Evolutionary conservation across 176 grass and related monocot species (phyloP), one percentile per base, ranked within the genome.

Genomic region (Musa acuminata): DNA sequence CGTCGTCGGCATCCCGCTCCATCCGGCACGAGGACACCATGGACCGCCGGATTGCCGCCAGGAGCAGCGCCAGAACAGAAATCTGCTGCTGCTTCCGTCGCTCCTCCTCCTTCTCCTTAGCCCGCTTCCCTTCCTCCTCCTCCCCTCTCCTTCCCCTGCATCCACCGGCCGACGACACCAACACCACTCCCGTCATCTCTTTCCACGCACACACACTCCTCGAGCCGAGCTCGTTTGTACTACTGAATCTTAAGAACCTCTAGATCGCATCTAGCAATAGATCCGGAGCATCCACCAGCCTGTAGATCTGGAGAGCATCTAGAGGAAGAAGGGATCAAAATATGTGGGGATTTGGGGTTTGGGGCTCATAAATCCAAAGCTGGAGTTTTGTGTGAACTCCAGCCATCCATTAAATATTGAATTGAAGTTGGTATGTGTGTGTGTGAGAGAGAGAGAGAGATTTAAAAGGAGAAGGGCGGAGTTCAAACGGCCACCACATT

Each of bases 11-110:
- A 25, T 55, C 62, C 53, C 74, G 67, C 3, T 73, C 92, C 77
- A 96, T 78, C 53, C 92, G 70, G 81, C 92, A 96, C 17, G 92
- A 84, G 49, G 92, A 84, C 49, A 85, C 92, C 52, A 96, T 81
- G 13, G 92, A 96, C 76, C 82, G 84, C 86, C 92, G 75, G 54
- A 96, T 78, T 8, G 89, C 84, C 77, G 89, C 77, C 25, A 96
- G 62, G 29, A 96, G 75, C 53, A 92, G 65, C 50, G n/a, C 52
- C 51, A 73, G 21, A 20, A 73, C 51, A 3, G 71, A 73, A 53
- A 73, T 53, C 71, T 73, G 71, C 21, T 54, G 51, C 71, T 72
- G 70, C 50, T 53, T 22, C 49, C 12, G 11, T 20, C 52, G 51
- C 71, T 73, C 51, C 50, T 73, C 52, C 29, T 51, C 68, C 57